Base-by-base conservation (phyloP, 345 rosid genomes). In the Camelina neglecta region DNA sequence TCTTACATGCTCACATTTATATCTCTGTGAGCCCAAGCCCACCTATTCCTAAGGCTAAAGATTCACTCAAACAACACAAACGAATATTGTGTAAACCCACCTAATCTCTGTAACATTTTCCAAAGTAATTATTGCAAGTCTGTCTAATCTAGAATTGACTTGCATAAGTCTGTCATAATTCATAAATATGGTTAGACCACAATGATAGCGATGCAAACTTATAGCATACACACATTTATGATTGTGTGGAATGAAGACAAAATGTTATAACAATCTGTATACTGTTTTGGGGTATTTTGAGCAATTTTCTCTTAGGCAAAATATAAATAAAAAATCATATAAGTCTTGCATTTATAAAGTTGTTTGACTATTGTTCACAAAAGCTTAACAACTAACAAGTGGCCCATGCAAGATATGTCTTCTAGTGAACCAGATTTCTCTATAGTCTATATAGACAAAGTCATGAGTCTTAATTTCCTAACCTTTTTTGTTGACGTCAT, bases 381-480 rank as follows among this genome's bases (percentile, higher is more conserved):
- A 51, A 62, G 57, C 70, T 23, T 69, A 76, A 62, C 75, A 62
- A 69, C 75, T 48, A 62, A 76, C 26, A 62, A 76, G 8, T 42
- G 80, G 58, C 35, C 80, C 65, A 60, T 39, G 41, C 47, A 68
- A 68, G 11, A 75, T 38, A 23, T 60, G 73, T 67, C 60, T 60
- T 75, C 21, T 66, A 66, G 59, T 33, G 45, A 53, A 60, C 35
- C 49, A 38, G 49, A 39, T 51, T 50, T 68, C 55, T 73, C 44
- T 45, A 60, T 16, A 6, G 12, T 68, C 54, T 73, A 20, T 44
- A 60, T 24, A 7, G 12, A 65, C 56, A 64, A 31, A 55, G 63
- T 41, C 31, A 23, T 11, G 60, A 16, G 11, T 56, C 44, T 26
- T 69, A 10, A 54, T 68, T 68, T 31, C 61, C 11, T 6, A 1